phyloP scores from a whole-genome alignment of 2,329 filamentous ascomycete species.

The Stagonosporopsis chrysanthemi region DNA sequence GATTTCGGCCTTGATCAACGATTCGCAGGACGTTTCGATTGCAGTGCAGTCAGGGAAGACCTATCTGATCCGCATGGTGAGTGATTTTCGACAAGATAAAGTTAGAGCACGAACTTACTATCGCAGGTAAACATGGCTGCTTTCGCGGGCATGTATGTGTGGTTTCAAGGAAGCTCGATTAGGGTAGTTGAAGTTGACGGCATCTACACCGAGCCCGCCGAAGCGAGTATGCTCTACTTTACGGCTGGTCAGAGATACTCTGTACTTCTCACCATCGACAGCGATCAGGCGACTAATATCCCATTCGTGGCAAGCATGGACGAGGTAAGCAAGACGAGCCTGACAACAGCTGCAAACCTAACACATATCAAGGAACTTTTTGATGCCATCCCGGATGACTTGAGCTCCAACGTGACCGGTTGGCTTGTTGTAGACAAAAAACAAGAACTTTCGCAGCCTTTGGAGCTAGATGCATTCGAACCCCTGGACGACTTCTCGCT shows the following conservation, averaged over 20 bases:
- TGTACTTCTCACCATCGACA: conserved; percentile 66
- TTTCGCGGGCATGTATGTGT: conserved; percentile 73
- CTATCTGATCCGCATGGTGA: conserved; percentile 69
- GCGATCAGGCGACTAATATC: conserved; percentile 60
- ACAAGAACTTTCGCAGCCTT: conserved; percentile 56
- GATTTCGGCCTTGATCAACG: conserved; percentile 69
- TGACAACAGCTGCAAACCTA: neutral
- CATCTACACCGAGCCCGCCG: conserved; percentile 65
- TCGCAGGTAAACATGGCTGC: conserved; percentile 65
- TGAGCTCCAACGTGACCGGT: conserved; percentile 68
- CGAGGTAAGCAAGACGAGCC: conserved; percentile 3
- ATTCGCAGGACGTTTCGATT: conserved; percentile 55
- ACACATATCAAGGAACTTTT: conserved; percentile 58
- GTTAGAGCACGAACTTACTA: neutral
- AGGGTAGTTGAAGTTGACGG: conserved; percentile 74
- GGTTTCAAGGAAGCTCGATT: conserved; percentile 70
- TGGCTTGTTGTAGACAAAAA: conserved; percentile 61
- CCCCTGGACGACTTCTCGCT: conserved; percentile 77
- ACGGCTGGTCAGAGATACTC: conserved; percentile 75
- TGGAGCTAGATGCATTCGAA: conserved; percentile 67
- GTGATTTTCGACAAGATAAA: neutral
- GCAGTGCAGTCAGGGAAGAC: conserved; percentile 57
- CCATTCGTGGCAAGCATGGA: conserved; percentile 62
- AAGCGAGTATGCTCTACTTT: conserved; percentile 67
- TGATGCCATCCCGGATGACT: conserved; percentile 67